Base-by-base conservation (phyloP, 257 asterid species). In the Galeopsis tetrahit region DNA sequence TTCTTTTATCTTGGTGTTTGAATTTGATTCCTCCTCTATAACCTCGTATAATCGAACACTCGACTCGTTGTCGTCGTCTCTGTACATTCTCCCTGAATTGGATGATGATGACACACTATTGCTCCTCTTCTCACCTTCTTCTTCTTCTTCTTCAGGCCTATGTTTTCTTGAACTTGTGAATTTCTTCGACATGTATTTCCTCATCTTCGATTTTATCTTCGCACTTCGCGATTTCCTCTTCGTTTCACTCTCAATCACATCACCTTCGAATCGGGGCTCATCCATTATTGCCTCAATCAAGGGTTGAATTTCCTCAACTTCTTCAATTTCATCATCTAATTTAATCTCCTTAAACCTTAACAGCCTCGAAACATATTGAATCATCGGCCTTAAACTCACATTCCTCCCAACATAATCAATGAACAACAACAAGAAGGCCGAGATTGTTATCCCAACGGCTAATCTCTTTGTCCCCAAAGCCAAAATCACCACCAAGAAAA, bases 371-470 rank as follows among this genome's bases (percentile, higher is more conserved):
- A 21, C 28, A 21, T 21, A 21, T 21, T 38, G 42, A 13, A 61
- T 13, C 5, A 53, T 7, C 34, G 21, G 34, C 11, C 11, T 6
- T 17, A 53, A 40, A 59, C 49, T 10, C 5, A 63, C 33, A 38
- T 53, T 72, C 65, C 80, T 78, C 52, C 83, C 87, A 4, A 66
- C 75, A 75, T 43, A 85, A 53, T 93, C 98, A 21, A 87, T 52
- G 78, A 89, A 77, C 36, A 81, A 72, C 55, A 93, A 63, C 75
- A 86, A 46, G 60, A 84, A 82, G 0, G 97, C 88, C 34, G 96
- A 89, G 77, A 90, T 15, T 2, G 97, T 90, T 53, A 93, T 73
- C 71, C 94, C 96, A 7, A 87, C 66, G 0, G 89, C 79, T 33
- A 93, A 75, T 48, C 84, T 86, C 82, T 86, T 84, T 0, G 89